phyloP scores from a whole-genome alignment of 2,329 filamentous ascomycete genomes.

The Penicillium sp. region DNA sequence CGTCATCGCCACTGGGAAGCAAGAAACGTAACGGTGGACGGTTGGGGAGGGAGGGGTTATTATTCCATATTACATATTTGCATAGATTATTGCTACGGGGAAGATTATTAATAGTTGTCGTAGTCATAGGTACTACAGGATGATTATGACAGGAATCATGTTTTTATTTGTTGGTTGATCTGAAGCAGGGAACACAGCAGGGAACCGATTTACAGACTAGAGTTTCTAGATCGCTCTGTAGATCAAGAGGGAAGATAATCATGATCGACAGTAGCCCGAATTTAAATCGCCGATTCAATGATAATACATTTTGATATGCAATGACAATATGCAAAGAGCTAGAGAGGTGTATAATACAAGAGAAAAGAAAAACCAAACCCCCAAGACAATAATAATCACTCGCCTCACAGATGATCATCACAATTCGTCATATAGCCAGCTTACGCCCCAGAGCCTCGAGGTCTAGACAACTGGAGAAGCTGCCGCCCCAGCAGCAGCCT shows the following conservation, averaged over 20 bases:
- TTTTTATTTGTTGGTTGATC: not conserved
- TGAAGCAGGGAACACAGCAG: not conserved
- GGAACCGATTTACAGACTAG: not conserved
- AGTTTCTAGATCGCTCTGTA: not conserved
- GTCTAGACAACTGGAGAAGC: slow-evolving; percentile 7
- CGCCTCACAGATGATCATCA: not conserved
- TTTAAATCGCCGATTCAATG: not conserved
- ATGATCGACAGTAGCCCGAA: not conserved
- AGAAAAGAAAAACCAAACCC: not conserved
- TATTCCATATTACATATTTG: not conserved
- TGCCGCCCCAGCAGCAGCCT: slow-evolving; percentile 26
- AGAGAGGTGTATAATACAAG: slow-evolving; percentile 1
- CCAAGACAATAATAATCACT: not conserved
- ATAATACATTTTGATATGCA: not conserved
- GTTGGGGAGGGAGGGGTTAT: not conserved
- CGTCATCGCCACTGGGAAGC: slow-evolving; percentile 35
- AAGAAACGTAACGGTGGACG: not conserved
- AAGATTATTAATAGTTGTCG: not conserved
- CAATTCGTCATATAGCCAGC: not conserved
- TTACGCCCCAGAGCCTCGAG: not conserved
- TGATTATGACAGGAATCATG: no score
- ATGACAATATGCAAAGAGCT: not conserved
- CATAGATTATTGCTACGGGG: not conserved
- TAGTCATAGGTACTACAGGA: not conserved
- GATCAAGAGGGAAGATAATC: not conserved